Evolutionary conservation across 768 basidiomycete genomes (phyloP), one percentile per base, ranked within the genome.

Genomic region (Naganishia antarctica): DNA sequence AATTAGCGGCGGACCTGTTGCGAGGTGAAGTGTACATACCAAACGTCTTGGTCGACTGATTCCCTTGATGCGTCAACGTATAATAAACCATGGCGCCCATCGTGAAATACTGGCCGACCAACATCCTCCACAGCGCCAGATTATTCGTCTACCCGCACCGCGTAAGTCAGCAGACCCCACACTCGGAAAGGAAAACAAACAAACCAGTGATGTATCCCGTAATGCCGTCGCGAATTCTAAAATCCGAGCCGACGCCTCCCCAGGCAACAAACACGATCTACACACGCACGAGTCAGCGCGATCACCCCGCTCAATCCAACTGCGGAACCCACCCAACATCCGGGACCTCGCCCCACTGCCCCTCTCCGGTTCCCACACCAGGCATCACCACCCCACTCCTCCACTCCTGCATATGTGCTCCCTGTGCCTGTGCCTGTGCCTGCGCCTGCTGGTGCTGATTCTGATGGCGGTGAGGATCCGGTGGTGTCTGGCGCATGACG

Each of bases 261-360:
- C 53, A 25, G 53, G 53, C 34, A 57, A 25, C 9, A 57, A 26
- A 57, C 53, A 57, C 34, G 53, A 32, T 26, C 53, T 57, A 21
- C 21, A n/a, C n/a, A n/a, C n/a, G n/a, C n/a, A n/a, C n/a, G n/a
- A n/a, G n/a, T n/a, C n/a, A n/a, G n/a, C n/a, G n/a, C n/a, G n/a
- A n/a, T n/a, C n/a, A n/a, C n/a, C 11, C 26, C 49, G 7, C 28
- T 16, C 16, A 31, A 4, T 31, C 15, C 11, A 3, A 50, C 16
- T 12, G 6, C 21, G 4, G 15, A 23, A 57, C 53, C 23, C 37
- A 57, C 53, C 53, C 53, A 26, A 57, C 53, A n/a, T 57, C 53
- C 15, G 37, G n/a, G 18, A 40, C 53, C 34, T 34, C 37, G 8
- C 21, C 53, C 53, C 53, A 57, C 3, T 40, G 29, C 50, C 29